A percentile compares a stretch with the other conserved stretches of the same genome.
Conservation (phyloP, 805 yeast genomes). For the Nakazawaea anatomiae region DNA sequence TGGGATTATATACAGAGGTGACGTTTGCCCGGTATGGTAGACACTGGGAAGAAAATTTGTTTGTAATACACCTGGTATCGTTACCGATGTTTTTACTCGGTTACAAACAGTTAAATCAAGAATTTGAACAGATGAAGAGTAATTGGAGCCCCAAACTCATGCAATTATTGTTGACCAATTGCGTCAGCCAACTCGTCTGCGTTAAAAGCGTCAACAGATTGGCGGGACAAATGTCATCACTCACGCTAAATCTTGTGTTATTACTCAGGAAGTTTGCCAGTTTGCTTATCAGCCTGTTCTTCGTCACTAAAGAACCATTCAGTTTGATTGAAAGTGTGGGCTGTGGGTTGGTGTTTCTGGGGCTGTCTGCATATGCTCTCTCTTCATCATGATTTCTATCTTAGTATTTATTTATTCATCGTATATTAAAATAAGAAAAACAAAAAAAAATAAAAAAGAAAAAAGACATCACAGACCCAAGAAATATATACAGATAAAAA, state of each 20-base stretch:
- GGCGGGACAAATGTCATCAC: constrained; percentile 51
- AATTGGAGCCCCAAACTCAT: neutral
- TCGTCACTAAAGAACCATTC: constrained; percentile 34
- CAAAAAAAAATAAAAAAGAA: neutral
- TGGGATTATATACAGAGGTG: constrained; percentile 52
- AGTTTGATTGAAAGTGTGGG: constrained; percentile 37
- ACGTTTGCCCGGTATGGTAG: constrained; percentile 45
- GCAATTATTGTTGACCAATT: constrained; percentile 33
- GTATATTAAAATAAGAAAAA: neutral
- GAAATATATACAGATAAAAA: too few species aligned
- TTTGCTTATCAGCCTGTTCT: constrained; percentile 50
- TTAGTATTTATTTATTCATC: too few species aligned
- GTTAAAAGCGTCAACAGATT: constrained; percentile 62
- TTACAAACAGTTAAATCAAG: neutral
- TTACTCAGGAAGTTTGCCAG: constrained; percentile 58
- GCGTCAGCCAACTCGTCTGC: constrained; percentile 53
- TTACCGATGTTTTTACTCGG: constrained; percentile 43
- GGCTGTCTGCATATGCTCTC: constrained; percentile 29
- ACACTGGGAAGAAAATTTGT: constrained; percentile 61
- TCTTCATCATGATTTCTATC: neutral
- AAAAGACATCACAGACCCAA: too few species aligned
- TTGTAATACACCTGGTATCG: constrained; percentile 52
- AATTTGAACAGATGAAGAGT: neutral
- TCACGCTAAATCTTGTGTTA: constrained; percentile 57
- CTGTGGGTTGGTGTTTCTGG: constrained; percentile 43